These are phyloP conservation scores for Phytophthora multivora DNA, from an alignment of 352 stramenopile genomes.

Conservation along the genomic window DNA sequence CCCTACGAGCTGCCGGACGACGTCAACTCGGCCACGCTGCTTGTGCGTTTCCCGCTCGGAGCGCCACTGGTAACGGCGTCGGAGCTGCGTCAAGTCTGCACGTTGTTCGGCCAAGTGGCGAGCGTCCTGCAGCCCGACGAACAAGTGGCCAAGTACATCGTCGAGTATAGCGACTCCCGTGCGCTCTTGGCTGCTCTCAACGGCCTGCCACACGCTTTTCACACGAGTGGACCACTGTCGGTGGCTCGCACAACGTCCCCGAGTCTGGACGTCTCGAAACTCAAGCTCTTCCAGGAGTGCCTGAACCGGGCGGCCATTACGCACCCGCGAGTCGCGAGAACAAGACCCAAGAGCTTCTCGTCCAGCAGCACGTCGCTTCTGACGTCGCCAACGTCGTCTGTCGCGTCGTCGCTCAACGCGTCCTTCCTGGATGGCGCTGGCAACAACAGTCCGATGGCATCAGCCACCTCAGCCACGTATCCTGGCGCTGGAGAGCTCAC, in stretches of 20 bases:
- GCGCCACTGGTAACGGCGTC: constrained; percentile 25
- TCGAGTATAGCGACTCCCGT: constrained; percentile 80
- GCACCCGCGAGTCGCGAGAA: constrained; percentile 16
- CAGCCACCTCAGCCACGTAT: constrained; percentile 30
- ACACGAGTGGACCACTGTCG: constrained; percentile 43
- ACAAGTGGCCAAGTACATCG: constrained; percentile 52
- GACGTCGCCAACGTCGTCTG: constrained; percentile 73
- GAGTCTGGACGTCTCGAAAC: constrained; percentile 62
- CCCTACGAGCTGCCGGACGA: constrained; percentile 73
- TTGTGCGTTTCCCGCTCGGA: constrained; percentile 41
- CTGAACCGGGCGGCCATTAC: constrained; percentile 29
- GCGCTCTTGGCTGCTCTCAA: constrained; percentile 50
- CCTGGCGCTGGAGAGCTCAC: constrained; percentile 25
- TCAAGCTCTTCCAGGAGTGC: constrained; percentile 68
- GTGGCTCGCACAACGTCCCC: constrained; percentile 56
- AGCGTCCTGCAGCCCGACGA: constrained; percentile 67
- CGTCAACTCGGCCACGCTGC: constrained; percentile 64
- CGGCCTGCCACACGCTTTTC: constrained; percentile 36
- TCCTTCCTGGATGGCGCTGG: constrained; percentile 55
- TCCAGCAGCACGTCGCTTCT: constrained; percentile 62
- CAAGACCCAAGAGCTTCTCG: constrained; percentile 66
- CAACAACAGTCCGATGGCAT: constrained; percentile 35
- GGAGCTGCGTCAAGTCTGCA: constrained; percentile 71
- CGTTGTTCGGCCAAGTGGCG: constrained; percentile 71
- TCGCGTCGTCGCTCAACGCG: constrained; percentile 60